Conservation (phyloP, 129 eudicot species). For the Pseudognaphalium luteoalbum region DNA sequence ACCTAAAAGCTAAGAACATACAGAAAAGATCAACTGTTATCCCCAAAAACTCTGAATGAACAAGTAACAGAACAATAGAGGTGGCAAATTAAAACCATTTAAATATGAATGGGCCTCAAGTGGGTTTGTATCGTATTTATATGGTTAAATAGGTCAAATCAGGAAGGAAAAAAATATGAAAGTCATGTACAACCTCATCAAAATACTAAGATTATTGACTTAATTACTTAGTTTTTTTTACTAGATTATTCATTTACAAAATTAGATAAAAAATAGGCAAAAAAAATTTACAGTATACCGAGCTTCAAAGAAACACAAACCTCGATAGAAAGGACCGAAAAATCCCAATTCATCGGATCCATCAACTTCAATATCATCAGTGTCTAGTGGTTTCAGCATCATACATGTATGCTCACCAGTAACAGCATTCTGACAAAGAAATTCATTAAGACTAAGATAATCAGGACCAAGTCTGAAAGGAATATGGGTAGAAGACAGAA, state of each 20-base stretch:
- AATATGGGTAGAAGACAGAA: conserved; percentile 2
- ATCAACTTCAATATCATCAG: conserved; percentile 65
- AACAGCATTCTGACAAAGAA: conserved; percentile 53
- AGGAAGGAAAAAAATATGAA: background rate
- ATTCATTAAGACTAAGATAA: background rate
- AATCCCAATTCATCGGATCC: conserved; percentile 67
- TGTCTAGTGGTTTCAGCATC: conserved; percentile 71
- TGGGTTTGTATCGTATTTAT: background rate
- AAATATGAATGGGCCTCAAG: background rate
- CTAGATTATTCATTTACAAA: no score
- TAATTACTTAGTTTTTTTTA: no score
- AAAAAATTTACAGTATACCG: background rate
- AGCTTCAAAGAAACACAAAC: conserved; percentile 36
- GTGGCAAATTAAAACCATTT: background rate
- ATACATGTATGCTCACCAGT: conserved; percentile 98
- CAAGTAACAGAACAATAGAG: background rate
- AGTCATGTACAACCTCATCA: no score
- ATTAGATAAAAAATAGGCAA: no score
- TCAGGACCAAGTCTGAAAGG: conserved; percentile 9
- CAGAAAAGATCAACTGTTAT: conserved; percentile 22
- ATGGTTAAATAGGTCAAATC: background rate
- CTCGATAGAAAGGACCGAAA: conserved; percentile 66
- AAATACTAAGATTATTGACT: background rate
- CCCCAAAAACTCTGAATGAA: conserved; percentile 1
- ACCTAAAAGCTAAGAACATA: conserved; percentile 57